These are phyloP conservation scores for Fraxinus pennsylvanica DNA, from an alignment of 257 asterid genomes.

Conservation along the genomic window DNA sequence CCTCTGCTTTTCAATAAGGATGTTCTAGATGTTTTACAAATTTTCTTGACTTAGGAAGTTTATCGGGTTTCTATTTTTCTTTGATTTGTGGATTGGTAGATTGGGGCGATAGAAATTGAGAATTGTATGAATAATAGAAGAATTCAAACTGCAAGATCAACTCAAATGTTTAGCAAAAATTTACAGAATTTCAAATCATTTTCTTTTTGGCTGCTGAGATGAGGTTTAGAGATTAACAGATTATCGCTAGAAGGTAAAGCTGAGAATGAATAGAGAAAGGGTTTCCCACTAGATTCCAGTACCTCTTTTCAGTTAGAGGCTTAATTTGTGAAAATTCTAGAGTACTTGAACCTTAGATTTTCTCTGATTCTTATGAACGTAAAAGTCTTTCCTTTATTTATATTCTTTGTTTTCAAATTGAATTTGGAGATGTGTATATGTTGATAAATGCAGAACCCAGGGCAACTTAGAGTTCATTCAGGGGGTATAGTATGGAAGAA, in stretches of 20 bases:
- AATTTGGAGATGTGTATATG: background rate
- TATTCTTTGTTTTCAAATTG: background rate
- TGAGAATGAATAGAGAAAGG: background rate
- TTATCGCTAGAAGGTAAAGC: background rate
- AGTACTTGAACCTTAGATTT: background rate
- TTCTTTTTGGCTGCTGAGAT: background rate
- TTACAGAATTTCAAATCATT: background rate
- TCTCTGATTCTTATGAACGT: slow-evolving; percentile 6
- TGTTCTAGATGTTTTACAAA: background rate
- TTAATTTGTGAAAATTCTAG: background rate
- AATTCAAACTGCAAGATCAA: background rate
- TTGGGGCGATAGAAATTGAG: slow-evolving; percentile 2
- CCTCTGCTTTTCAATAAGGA: background rate
- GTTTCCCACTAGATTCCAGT: background rate
- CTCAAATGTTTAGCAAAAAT: background rate
- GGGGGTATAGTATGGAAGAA: slow-evolving; percentile 93
- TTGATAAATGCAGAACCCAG: slow-evolving; percentile 22
- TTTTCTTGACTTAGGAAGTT: background rate
- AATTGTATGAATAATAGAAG: background rate
- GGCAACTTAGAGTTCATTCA: slow-evolving; percentile 59
- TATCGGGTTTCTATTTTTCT: background rate
- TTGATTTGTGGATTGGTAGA: background rate
- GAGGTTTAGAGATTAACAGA: background rate
- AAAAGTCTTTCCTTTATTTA: background rate
- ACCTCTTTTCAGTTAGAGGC: background rate